Percentiles rank a stretch among this genome's conserved stretches.
Conservation (phyloP, 148 eudicot genomes). For the Vaccinium vitisidaea region DNA sequence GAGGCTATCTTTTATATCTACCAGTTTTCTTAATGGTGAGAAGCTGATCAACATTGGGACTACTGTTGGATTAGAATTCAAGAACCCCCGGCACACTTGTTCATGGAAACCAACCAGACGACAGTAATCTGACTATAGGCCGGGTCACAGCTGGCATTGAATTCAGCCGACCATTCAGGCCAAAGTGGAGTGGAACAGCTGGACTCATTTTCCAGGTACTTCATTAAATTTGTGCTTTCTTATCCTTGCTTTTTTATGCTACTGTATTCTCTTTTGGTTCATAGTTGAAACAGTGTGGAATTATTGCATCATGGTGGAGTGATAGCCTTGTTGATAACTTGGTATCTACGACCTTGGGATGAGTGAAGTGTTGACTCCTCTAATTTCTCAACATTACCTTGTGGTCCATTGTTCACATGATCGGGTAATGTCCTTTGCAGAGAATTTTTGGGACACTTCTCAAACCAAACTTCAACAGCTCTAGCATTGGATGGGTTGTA, state of each 20-base stretch:
- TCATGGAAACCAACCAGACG: conserved; percentile 82
- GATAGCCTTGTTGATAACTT: background rate
- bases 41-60: background rate
- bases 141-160: conserved; percentile 92
- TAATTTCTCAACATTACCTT: background rate
- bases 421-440: background rate
- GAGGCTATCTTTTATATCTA: conserved; percentile 1
- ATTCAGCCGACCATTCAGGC: conserved; percentile 84
- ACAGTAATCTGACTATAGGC: conserved; percentile 71
- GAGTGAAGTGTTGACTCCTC: background rate
- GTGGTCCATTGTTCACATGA: conserved; percentile 11
- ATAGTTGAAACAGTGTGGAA: background rate
- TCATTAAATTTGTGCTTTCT: background rate
- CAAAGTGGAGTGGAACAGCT: conserved; percentile 98
- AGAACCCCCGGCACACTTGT: conserved; percentile 95
- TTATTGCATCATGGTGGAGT: background rate
- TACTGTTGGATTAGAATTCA: conserved; percentile 56
- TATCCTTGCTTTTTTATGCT: conserved; percentile 1
- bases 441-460: background rate
- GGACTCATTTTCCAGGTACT: conserved; percentile 92
- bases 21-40: background rate
- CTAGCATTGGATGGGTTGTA: background rate
- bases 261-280: background rate
- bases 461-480: background rate
- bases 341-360: background rate